Conservation (phyloP, 139 green algal genomes). For the Chlorella sp. region DNA sequence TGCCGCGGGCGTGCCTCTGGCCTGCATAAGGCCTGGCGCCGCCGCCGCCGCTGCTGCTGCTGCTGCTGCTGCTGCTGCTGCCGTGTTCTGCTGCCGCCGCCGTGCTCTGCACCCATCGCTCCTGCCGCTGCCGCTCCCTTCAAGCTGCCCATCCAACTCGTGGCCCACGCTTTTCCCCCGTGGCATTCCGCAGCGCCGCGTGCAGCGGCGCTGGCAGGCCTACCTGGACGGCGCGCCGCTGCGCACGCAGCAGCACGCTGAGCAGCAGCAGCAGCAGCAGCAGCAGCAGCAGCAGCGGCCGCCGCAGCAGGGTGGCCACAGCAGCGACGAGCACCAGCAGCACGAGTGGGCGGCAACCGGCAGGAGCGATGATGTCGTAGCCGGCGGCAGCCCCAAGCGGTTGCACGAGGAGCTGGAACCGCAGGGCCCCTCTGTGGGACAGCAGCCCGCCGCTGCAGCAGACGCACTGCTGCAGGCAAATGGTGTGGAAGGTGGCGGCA, state of each 20-base stretch:
- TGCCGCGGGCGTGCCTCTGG: no score
- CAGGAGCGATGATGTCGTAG: no score
- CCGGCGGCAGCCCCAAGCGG: constrained; percentile 39
- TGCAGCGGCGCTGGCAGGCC: constrained; percentile 37
- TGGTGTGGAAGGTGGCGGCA: background rate
- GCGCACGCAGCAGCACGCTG: background rate
- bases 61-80: no score
- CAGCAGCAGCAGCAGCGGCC: constrained; percentile 1
- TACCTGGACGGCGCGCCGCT: constrained; percentile 44
- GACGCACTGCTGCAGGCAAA: no score
- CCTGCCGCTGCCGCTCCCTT: no score
- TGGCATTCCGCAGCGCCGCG: constrained; percentile 19
- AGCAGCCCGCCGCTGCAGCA: background rate
- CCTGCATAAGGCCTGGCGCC: no score
- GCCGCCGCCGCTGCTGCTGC: no score
- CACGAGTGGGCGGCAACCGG: background rate
- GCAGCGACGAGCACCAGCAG: background rate
- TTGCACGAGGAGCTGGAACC: constrained; percentile 18
- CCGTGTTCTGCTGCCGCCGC: no score
- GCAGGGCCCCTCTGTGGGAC: background rate
- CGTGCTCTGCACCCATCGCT: no score
- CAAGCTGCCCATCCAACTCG: no score
- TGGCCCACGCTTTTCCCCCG: no score
- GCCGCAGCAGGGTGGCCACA: background rate
- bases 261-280: constrained; percentile 14